Evolutionary conservation across 2,329 filamentous ascomycete species (phyloP).

Genomic region (Diaporthe sp.): DNA sequence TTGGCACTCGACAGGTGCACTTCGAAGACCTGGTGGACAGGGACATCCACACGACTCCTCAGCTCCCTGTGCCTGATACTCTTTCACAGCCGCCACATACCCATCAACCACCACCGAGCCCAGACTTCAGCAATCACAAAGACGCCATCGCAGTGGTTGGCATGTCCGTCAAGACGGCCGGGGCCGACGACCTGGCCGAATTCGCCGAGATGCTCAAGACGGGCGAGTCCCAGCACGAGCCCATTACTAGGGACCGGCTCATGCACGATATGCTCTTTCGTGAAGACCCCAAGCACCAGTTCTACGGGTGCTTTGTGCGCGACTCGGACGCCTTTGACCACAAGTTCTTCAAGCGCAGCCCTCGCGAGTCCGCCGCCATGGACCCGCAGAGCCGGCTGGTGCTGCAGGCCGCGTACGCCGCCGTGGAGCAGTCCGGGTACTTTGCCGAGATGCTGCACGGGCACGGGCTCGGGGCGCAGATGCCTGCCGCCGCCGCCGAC

Average conservation of each 20-base stretch:
- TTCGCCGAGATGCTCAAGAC: slow-evolving; percentile 39
- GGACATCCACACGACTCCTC: no score
- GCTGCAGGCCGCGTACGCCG: slow-evolving; percentile 56
- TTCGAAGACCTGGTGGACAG: no score
- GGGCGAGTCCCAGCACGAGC: slow-evolving; percentile 20
- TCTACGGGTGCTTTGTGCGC: slow-evolving; percentile 43
- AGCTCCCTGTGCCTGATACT: no score
- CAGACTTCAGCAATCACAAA: slow-evolving; percentile 36
- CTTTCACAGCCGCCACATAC: no score
- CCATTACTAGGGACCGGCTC: neutral
- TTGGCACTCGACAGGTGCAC: slow-evolving; percentile 43
- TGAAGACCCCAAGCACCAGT: neutral
- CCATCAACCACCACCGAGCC: no score
- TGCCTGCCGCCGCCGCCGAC: no score
- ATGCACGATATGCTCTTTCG: neutral
- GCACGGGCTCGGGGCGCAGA: no score
- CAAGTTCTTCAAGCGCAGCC: slow-evolving; percentile 54
- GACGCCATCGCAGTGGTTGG: slow-evolving; percentile 52
- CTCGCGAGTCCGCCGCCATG: slow-evolving; percentile 50
- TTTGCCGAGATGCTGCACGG: neutral
- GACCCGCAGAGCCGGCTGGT: slow-evolving; percentile 46
- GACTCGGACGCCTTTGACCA: slow-evolving; percentile 51
- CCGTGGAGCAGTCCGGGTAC: slow-evolving; percentile 46
- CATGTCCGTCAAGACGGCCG: slow-evolving; percentile 50
- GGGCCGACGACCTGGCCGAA: slow-evolving; percentile 40